Evolutionary conservation across 805 yeast genomes (phyloP), one percentile per base, ranked within the genome.

Genomic region (Ogataea neopini): DNA sequence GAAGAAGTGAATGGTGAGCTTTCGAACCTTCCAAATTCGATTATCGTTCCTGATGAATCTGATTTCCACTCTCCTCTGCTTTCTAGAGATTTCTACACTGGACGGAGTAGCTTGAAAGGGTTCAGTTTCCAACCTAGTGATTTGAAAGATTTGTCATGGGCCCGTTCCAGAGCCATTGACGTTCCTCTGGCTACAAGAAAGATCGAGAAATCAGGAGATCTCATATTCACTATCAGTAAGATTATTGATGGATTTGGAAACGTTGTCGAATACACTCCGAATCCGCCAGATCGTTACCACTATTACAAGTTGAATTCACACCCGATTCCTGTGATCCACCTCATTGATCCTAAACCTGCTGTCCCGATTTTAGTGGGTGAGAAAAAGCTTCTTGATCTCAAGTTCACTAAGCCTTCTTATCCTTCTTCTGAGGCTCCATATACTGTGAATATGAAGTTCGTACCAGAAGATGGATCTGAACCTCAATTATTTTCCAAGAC

Each of bases 171-270:
- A 25, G 46, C 56, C 3, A 52, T 67, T 5, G 49, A 53, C 1
- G 58, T 66, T 5, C 64, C 70, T 11, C 33, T 67, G 26, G 60
- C 62, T 11, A 55, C 54, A 36, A 59, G 50, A 19, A 56, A 51
- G 17, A 41, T 64, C 2, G 61, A 57, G 13, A 55, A 71, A 22
- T 60, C 73, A 9, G 91, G 90, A 33, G 69, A 71, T 34, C 76
- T 81, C 63, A 60, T 72, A n/a, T 84, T 81, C 56, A 69, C 73
- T 36, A 73, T 85, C 29, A 80, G 77, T 44, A 78, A 75, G 46
- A 72, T 85, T 15, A 75, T 77, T 25, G 91, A 85, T 64, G 88
- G 85, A 3, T 69, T 85, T 44, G 90, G 90, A 2, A 85, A 85
- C 52, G 51, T 67, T 6, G 73, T 83, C 39, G 72, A 74, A 35